Evolutionary conservation across 768 basidiomycete species (phyloP).

Genomic region (Rhizopogon salebrosus): DNA sequence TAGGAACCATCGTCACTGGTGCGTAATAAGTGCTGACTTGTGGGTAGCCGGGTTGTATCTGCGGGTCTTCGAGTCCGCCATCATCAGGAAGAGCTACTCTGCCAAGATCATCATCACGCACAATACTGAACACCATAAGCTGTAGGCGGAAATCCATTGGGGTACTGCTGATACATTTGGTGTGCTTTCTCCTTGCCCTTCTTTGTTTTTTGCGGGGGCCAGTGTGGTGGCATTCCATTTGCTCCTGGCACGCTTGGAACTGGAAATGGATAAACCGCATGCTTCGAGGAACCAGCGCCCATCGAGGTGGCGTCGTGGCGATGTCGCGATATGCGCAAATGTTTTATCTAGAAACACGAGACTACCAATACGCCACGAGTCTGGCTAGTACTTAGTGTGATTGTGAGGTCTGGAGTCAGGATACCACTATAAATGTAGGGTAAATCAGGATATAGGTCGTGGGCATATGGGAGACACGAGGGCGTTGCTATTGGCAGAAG

Average conservation of each 20-base stretch:
- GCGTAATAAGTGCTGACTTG: conserved; percentile 19
- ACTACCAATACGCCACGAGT: background rate
- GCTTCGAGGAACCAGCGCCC: conserved; percentile 21
- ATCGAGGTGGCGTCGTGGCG: conserved; percentile 11
- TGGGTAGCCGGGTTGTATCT: conserved; percentile 18
- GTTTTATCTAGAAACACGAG: conserved; percentile 2
- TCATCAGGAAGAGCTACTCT: conserved; percentile 10
- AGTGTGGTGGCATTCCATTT: conserved; percentile 12
- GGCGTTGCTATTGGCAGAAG: too few species aligned
- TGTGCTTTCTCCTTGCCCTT: conserved; percentile 15
- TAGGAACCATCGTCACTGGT: conserved; percentile 18
- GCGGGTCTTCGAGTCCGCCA: conserved; percentile 15
- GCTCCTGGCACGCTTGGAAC: conserved; percentile 5
- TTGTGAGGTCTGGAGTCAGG: background rate
- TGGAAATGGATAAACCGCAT: conserved; percentile 14
- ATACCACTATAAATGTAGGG: background rate
- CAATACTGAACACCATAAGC: conserved; percentile 19
- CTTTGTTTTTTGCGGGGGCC: conserved; percentile 16
- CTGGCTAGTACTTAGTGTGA: background rate
- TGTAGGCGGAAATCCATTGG: conserved; percentile 7
- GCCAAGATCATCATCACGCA: conserved; percentile 7
- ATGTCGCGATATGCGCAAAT: background rate
- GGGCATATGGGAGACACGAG: background rate
- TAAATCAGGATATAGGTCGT: background rate
- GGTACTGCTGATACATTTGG: conserved; percentile 12